Evolutionary conservation across 805 yeast species (phyloP).

Genomic region (Wickerhamiella spandovensis): DNA sequence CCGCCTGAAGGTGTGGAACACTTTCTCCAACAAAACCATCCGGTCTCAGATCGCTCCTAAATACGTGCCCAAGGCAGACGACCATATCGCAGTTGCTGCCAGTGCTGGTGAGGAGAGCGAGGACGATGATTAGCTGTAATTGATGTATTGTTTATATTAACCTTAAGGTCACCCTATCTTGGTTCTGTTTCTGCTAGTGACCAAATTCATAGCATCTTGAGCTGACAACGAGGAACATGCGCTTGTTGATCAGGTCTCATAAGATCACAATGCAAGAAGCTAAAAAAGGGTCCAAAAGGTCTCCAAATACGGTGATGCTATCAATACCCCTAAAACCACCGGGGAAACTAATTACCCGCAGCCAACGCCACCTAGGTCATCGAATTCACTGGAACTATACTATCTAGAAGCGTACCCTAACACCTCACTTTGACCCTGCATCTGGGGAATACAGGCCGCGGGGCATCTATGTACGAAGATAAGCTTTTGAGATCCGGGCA

Average conservation of each 20-base stretch:
- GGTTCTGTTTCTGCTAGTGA: too few relatives aligned
- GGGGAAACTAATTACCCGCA: neutral
- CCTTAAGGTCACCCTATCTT: neutral
- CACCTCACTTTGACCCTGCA: neutral
- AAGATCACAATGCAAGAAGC: too few relatives aligned
- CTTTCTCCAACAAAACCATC: constrained; percentile 67
- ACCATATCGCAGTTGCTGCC: constrained; percentile 11
- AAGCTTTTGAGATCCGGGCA: neutral
- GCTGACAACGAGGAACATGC: too few relatives aligned
- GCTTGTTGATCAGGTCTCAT: too few relatives aligned
- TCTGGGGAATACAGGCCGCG: neutral
- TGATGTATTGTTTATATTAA: neutral
- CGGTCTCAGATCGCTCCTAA: constrained; percentile 47
- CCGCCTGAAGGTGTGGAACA: constrained; percentile 85
- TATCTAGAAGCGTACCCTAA: neutral
- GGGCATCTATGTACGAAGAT: neutral
- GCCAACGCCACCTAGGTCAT: neutral
- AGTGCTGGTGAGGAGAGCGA: constrained; percentile 11
- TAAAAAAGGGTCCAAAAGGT: too few relatives aligned
- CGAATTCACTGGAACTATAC: neutral
- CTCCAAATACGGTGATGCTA: too few relatives aligned
- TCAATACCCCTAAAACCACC: neutral
- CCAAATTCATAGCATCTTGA: too few relatives aligned
- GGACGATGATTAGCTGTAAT: constrained; percentile 7
- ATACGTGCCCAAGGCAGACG: constrained; percentile 5